phyloP scores from a whole-genome alignment of 805 yeast species.

The Saturnispora halmiae region DNA sequence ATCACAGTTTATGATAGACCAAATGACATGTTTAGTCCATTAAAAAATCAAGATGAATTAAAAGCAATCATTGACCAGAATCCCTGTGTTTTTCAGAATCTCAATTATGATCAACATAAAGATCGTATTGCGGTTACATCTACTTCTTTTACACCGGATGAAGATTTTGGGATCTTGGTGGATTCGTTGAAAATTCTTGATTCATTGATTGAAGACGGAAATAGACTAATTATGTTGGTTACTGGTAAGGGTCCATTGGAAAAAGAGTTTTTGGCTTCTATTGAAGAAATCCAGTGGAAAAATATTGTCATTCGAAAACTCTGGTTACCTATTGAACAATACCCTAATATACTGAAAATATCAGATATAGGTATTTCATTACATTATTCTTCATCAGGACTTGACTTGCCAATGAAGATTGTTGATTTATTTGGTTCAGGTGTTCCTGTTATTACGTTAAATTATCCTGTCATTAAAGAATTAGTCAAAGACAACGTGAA shows the following conservation, averaged over 20 bases:
- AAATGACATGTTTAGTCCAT: conserved; percentile 54
- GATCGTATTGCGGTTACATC: conserved; percentile 74
- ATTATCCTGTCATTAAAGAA: conserved; percentile 71
- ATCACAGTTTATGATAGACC: conserved; percentile 83
- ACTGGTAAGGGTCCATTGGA: conserved; percentile 94
- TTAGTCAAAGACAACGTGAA: conserved; percentile 59
- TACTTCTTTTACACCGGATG: conserved; percentile 95
- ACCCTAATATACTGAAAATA: conserved; percentile 62
- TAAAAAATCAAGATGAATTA: conserved; percentile 23
- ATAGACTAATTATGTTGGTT: conserved; percentile 59
- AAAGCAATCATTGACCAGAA: conserved; percentile 30
- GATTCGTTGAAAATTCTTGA: conserved; percentile 62
- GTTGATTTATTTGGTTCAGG: conserved; percentile 96
- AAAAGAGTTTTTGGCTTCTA: conserved; percentile 30
- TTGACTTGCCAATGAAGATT: conserved; percentile 95
- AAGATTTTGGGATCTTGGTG: conserved; percentile 64
- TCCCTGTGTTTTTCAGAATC: conserved; percentile 24
- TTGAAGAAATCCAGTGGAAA: conserved; percentile 26
- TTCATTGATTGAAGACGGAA: conserved; percentile 23
- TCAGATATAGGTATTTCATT: conserved; percentile 87
- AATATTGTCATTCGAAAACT: conserved; percentile 51
- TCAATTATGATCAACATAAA: conserved; percentile 17
- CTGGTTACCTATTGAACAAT: conserved; percentile 75
- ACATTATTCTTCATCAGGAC: conserved; percentile 86
- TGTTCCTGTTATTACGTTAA: conserved; percentile 74